Evolutionary conservation across 176 grass and related monocot species (phyloP).

Genomic region (Elymus sibiricus): DNA sequence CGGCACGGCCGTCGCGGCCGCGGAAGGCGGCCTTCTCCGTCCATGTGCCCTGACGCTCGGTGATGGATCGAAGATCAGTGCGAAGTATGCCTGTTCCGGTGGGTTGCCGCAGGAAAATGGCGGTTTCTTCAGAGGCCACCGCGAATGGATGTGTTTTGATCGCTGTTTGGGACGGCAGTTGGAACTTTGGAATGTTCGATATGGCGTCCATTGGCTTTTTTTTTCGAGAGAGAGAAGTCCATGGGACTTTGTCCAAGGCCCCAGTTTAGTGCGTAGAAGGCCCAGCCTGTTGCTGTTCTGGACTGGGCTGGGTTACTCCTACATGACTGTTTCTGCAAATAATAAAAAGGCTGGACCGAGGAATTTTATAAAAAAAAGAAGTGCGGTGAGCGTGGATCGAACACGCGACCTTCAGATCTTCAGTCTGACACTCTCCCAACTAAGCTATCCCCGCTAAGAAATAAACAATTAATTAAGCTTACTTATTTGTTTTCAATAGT

Average conservation of each 20-base stretch:
- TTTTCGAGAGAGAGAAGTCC: no score
- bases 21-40: not conserved
- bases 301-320: not conserved
- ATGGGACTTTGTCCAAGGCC: no score
- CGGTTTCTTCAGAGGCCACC: not conserved
- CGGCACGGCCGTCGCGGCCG: not conserved
- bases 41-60: not conserved
- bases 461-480: no score
- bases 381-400: constrained; percentile 77
- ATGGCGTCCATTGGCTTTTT: no score
- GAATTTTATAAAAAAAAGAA: no score
- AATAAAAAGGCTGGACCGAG: not conserved
- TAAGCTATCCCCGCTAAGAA: constrained; percentile 75
- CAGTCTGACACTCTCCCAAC: constrained; percentile 96
- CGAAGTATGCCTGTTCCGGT: not conserved
- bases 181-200: not conserved
- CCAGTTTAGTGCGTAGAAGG: no score
- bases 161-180: no score
- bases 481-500: no score
- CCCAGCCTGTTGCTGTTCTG: not conserved
- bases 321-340: no score
- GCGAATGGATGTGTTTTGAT: no score
- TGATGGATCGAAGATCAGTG: no score
- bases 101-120: not conserved
- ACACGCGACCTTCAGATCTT: constrained; percentile 89